Conservation (phyloP, 192 early-diverging fungal genomes). For the Coemansia sp. region DNA sequence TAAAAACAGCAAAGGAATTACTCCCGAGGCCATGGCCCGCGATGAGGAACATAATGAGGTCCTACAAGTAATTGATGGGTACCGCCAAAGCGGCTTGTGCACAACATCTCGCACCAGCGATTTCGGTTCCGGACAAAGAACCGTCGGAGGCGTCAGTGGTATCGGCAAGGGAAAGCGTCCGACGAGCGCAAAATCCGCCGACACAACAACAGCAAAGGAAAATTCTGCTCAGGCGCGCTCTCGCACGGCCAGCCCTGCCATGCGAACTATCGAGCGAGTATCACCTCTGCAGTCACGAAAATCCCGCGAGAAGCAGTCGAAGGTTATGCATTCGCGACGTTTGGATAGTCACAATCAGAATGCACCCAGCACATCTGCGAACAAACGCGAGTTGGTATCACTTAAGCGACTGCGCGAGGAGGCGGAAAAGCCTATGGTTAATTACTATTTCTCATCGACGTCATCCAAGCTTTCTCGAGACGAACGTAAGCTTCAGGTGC, state of each 20-base stretch:
- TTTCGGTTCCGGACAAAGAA: neutral
- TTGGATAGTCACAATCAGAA: neutral
- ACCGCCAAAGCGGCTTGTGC: slow-evolving; percentile 4
- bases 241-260: neutral
- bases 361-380: neutral
- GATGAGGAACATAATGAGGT: slow-evolving; percentile 53
- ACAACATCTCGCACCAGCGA: neutral
- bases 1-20: slow-evolving; percentile 49
- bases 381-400: slow-evolving; percentile 23
- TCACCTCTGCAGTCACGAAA: neutral
- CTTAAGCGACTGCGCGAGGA: slow-evolving; percentile 38
- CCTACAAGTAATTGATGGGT: slow-evolving; percentile 20
- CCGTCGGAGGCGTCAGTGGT: neutral
- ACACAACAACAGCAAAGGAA: neutral
- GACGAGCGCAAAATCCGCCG: neutral
- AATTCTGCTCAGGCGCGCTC: neutral
- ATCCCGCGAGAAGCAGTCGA: neutral
- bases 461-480: slow-evolving; percentile 60
- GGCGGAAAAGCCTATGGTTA: slow-evolving; percentile 42
- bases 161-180: slow-evolving; percentile 17
- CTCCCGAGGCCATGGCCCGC: slow-evolving; percentile 55
- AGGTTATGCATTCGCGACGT: neutral
- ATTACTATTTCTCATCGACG: slow-evolving; percentile 48
- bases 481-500: slow-evolving; percentile 66
- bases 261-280: neutral